Conservation (phyloP, 2,329 filamentous ascomycete species). For the Penicillium verrucosum region DNA sequence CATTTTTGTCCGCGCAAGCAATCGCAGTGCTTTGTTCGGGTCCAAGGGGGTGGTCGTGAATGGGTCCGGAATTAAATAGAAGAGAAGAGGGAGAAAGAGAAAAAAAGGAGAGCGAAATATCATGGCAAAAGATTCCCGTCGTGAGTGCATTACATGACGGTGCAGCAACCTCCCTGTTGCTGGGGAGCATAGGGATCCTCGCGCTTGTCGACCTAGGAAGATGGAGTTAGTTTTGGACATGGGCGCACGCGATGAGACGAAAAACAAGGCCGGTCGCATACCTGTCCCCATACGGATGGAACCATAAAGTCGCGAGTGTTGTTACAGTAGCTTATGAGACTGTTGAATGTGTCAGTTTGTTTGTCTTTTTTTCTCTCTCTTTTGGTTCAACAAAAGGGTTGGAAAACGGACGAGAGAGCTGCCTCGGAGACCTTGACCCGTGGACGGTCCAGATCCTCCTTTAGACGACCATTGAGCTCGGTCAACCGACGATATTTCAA, state of each 20-base stretch:
- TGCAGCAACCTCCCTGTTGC: slow-evolving; percentile 87
- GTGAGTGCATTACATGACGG: slow-evolving; percentile 71
- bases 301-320: slow-evolving; percentile 99
- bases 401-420: slow-evolving; percentile 67
- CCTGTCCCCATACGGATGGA: slow-evolving; percentile 88
- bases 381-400: slow-evolving; percentile 8
- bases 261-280: slow-evolving; percentile 35
- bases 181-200: slow-evolving; percentile 98
- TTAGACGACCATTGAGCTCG: slow-evolving; percentile 91
- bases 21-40: slow-evolving; percentile 14
- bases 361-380: neutral
- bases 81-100: slow-evolving; percentile 3
- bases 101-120: slow-evolving; percentile 18
- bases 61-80: slow-evolving; percentile 24
- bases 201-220: slow-evolving; percentile 72
- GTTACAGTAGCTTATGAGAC: slow-evolving; percentile 97
- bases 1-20: slow-evolving; percentile 18
- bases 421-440: slow-evolving; percentile 95
- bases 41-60: slow-evolving; percentile 16
- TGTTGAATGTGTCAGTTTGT: slow-evolving; percentile 41
- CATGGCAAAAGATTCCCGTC: slow-evolving; percentile 26
- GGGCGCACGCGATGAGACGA: slow-evolving; percentile 6
- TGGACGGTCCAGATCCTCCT: slow-evolving; percentile 92
- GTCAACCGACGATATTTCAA: slow-evolving; percentile 94
- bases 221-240: slow-evolving; percentile 12